phyloP scores from a whole-genome alignment of 352 stramenopile genomes.

The Phytophthora colocasiae region DNA sequence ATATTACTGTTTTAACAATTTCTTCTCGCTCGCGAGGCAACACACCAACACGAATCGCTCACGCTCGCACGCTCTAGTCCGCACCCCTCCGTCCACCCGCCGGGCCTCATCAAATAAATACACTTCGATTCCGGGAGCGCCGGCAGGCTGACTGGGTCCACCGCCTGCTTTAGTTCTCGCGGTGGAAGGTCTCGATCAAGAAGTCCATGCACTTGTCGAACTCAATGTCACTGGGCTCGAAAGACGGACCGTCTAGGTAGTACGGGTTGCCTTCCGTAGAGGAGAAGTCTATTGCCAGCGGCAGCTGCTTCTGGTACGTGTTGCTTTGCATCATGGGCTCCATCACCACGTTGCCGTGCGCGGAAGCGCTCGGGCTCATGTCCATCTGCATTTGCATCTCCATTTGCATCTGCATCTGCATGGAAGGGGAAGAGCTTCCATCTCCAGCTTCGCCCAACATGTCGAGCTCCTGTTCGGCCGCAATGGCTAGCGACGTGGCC shows the following conservation, averaged over 20 bases:
- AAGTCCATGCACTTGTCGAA: slow-evolving; percentile 88
- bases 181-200: slow-evolving; percentile 77
- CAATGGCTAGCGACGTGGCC: slow-evolving; percentile 76
- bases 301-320: slow-evolving; percentile 59
- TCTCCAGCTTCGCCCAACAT: slow-evolving; percentile 61
- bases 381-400: slow-evolving; percentile 32
- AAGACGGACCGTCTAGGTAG: slow-evolving; percentile 52
- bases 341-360: slow-evolving; percentile 25
- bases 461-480: slow-evolving; percentile 72
- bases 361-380: slow-evolving; percentile 12
- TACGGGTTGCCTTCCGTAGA: slow-evolving; percentile 52
- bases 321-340: slow-evolving; percentile 40
- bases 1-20: slow-evolving; percentile 53
- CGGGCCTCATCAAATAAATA: slow-evolving; percentile 51
- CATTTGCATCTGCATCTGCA: slow-evolving; percentile 34
- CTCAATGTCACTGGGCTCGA: slow-evolving; percentile 67
- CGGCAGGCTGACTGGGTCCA: background rate
- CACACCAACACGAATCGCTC: slow-evolving; percentile 31
- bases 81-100: slow-evolving; percentile 22
- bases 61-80: slow-evolving; percentile 20
- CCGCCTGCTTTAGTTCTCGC: slow-evolving; percentile 39
- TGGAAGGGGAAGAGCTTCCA: slow-evolving; percentile 40
- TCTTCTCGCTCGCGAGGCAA: slow-evolving; percentile 42
- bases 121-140: slow-evolving; percentile 37
- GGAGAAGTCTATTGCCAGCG: slow-evolving; percentile 56